A percentile compares a stretch with the other conserved stretches of the same genome.
These are phyloP conservation scores for Trichoderma orchidacearum DNA, from an alignment of 495 filamentous ascomycete genomes.

Conservation along the genomic window DNA sequence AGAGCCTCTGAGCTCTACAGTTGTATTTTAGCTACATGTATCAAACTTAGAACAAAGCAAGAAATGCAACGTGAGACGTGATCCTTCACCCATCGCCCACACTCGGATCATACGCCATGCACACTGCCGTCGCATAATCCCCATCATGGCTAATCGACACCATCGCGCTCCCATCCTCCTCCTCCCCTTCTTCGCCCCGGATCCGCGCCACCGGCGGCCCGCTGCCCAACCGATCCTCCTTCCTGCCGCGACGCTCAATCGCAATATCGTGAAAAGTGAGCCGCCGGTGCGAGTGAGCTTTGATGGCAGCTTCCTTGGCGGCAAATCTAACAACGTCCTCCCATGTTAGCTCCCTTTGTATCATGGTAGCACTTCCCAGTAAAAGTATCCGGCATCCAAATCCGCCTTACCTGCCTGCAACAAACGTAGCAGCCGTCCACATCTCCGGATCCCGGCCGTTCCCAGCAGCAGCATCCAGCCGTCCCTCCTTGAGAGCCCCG, in stretches of 20 bases:
- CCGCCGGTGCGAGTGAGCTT: slow-evolving; percentile 33
- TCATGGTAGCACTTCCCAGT: too few species aligned
- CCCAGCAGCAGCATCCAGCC: too few species aligned
- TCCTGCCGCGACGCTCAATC: slow-evolving; percentile 12
- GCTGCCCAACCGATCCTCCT: neutral
- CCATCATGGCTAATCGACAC: slow-evolving; percentile 35
- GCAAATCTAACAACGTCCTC: slow-evolving; percentile 31
- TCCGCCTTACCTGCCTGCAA: slow-evolving; percentile 37
- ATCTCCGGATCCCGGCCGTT: slow-evolving; percentile 5
- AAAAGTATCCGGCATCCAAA: too few species aligned
- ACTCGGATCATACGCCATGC: slow-evolving; percentile 12
- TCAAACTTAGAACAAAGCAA: too few species aligned
- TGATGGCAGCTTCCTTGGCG: slow-evolving; percentile 52
- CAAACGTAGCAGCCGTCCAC: slow-evolving; percentile 18
- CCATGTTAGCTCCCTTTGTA: too few species aligned
- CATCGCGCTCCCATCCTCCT: slow-evolving; percentile 6
- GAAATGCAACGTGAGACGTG: too few species aligned
- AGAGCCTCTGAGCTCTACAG: too few species aligned
- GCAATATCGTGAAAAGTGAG: slow-evolving; percentile 33
- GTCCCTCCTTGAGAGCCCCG: too few species aligned
- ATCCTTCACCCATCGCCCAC: neutral
- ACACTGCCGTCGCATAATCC: slow-evolving; percentile 31
- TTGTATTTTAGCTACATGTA: too few species aligned
- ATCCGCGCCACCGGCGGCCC: slow-evolving; percentile 9
- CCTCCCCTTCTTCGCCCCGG: neutral